phyloP scores from a whole-genome alignment of 2,329 filamentous ascomycete species.

The Colletotrichum cereale region DNA sequence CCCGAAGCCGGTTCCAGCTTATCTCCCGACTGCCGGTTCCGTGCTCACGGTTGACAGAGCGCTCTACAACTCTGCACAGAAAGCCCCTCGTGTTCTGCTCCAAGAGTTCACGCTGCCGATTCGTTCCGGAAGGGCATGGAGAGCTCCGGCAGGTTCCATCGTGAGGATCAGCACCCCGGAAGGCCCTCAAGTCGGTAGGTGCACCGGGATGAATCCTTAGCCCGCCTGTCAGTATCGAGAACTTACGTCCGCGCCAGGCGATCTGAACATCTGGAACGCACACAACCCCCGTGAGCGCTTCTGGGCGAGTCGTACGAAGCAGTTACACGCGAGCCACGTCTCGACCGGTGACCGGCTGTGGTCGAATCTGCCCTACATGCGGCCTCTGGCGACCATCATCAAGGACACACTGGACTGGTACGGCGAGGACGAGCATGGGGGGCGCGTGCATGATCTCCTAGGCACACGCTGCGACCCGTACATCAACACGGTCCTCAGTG shows the following conservation, averaged over 20 bases:
- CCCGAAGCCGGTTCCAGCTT: slow-evolving; percentile 63
- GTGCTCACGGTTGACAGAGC: slow-evolving; percentile 58
- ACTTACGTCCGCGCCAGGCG: slow-evolving; percentile 60
- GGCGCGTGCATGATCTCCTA: slow-evolving; percentile 81
- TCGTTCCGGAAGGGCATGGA: slow-evolving; percentile 80
- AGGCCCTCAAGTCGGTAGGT: slow-evolving; percentile 78
- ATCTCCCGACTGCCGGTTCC: slow-evolving; percentile 58
- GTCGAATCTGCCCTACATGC: slow-evolving; percentile 82
- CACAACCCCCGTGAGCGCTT: slow-evolving; percentile 84
- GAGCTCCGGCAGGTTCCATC: slow-evolving; percentile 75
- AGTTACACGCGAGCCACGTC: slow-evolving; percentile 83
- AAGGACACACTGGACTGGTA: slow-evolving; percentile 75
- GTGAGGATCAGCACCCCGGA: slow-evolving; percentile 81
- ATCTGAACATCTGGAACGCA: slow-evolving; percentile 85
- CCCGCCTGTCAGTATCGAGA: too few species aligned
- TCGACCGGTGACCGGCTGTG: slow-evolving; percentile 79
- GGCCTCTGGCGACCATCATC: slow-evolving; percentile 79
- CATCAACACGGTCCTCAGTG: slow-evolving; percentile 79
- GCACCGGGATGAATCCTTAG: neutral
- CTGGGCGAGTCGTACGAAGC: slow-evolving; percentile 84
- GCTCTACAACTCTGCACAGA: slow-evolving; percentile 73
- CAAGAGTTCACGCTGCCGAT: slow-evolving; percentile 76
- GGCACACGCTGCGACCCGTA: slow-evolving; percentile 90
- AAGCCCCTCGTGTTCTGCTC: slow-evolving; percentile 55
- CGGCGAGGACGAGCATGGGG: slow-evolving; percentile 71